These are phyloP conservation scores for Euryodendron excelsum DNA, from an alignment of 148 eudicot species.

Conservation along the genomic window DNA sequence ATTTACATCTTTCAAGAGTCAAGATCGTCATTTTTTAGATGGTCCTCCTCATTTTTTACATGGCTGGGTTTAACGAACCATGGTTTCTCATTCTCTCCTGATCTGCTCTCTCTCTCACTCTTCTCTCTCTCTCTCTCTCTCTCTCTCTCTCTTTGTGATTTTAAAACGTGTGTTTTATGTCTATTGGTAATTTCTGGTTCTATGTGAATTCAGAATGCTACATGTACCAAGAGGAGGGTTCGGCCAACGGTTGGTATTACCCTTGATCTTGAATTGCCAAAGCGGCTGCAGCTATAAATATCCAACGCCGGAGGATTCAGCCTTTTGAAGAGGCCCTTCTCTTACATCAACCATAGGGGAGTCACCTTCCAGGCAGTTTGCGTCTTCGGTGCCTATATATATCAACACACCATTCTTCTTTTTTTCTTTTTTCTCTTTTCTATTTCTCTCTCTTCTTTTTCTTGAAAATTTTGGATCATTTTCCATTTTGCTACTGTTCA, in stretches of 20 bases:
- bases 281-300: slow-evolving; percentile 18
- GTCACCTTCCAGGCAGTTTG: slow-evolving; percentile 18
- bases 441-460: no score
- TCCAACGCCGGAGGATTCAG: background rate
- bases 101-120: no score
- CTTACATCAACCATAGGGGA: background rate
- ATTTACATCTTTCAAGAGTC: no score
- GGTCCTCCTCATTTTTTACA: no score
- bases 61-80: background rate
- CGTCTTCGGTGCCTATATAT: slow-evolving; percentile 19
- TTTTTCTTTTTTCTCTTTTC: background rate
- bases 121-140: background rate
- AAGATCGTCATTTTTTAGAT: no score
- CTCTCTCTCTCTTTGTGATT: background rate
- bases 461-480: no score
- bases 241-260: background rate
- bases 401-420: background rate
- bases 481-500: background rate
- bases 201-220: background rate
- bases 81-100: background rate
- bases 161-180: background rate
- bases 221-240: slow-evolving; percentile 19
- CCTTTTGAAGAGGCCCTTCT: slow-evolving; percentile 13
- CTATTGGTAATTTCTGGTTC: background rate
- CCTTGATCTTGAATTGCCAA: slow-evolving; percentile 14